These are phyloP conservation scores for Debaryomyces coudertii DNA, from an alignment of 1,139 yeast genomes.

Conservation along the genomic window DNA sequence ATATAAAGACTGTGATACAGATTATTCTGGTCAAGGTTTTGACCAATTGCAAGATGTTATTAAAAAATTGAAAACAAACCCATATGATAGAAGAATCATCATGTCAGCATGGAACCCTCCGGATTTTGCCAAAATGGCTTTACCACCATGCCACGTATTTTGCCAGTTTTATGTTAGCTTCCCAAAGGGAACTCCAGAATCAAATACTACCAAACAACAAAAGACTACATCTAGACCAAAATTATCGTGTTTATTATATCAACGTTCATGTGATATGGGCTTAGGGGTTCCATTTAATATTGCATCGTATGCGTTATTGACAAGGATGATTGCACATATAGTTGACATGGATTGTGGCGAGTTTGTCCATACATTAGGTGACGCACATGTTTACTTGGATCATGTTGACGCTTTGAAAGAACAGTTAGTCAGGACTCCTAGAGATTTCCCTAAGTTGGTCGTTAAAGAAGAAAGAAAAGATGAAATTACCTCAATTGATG, in stretches of 20 bases:
- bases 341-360: slow-evolving; percentile 95
- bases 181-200: slow-evolving; percentile 46
- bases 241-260: slow-evolving; percentile 87
- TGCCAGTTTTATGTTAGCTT: slow-evolving; percentile 92
- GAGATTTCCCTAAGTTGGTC: slow-evolving; percentile 73
- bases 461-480: slow-evolving; percentile 58
- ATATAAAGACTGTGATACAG: slow-evolving; percentile 81
- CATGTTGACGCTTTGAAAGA: slow-evolving; percentile 88
- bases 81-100: slow-evolving; percentile 91
- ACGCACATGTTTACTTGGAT: slow-evolving; percentile 90
- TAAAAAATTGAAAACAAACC: slow-evolving; percentile 77
- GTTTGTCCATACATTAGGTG: slow-evolving; percentile 93
- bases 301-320: slow-evolving; percentile 90
- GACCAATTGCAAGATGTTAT: slow-evolving; percentile 88
- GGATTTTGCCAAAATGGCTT: slow-evolving; percentile 89
- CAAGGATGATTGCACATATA: slow-evolving; percentile 93
- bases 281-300: slow-evolving; percentile 97
- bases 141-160: slow-evolving; percentile 98
- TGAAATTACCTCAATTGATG: slow-evolving; percentile 72
- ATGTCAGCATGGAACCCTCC: slow-evolving; percentile 99
- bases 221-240: slow-evolving; percentile 49
- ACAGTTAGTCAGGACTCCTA: slow-evolving; percentile 76
- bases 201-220: slow-evolving; percentile 19
- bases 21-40: slow-evolving; percentile 83
- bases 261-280: slow-evolving; percentile 99